A percentile compares a stretch with the other conserved stretches of the same genome.
phyloP scores from a whole-genome alignment of 176 grass and related monocot genomes.

The Aegilops speltoides region DNA sequence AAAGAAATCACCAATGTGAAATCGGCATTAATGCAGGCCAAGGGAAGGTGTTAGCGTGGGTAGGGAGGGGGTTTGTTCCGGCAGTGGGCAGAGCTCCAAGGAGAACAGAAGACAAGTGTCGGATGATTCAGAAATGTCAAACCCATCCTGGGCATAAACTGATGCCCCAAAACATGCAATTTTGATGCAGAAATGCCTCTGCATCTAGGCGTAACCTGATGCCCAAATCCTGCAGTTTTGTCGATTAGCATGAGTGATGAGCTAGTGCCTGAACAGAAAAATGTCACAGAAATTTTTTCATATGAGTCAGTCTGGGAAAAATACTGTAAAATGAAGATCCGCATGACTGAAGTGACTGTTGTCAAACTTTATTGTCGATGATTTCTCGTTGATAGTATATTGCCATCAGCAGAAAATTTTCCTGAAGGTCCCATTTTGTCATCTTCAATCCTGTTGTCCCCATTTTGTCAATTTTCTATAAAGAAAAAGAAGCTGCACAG shows the following conservation, averaged over 20 bases:
- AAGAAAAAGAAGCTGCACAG: too few species aligned
- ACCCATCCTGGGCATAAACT: constrained; percentile 10
- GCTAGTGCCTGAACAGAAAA: background rate
- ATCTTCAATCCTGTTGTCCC: too few species aligned
- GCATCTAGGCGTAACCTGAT: background rate
- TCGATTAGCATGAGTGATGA: background rate
- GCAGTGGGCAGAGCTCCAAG: background rate
- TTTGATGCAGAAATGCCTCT: background rate
- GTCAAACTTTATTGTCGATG: too few species aligned
- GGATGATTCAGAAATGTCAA: constrained; percentile 5
- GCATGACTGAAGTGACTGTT: too few species aligned
- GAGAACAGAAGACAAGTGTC: background rate
- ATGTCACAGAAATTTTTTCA: too few species aligned
- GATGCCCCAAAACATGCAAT: constrained; percentile 22
- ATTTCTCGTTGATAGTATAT: too few species aligned
- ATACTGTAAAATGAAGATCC: too few species aligned
- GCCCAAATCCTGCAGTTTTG: background rate
- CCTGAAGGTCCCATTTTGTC: too few species aligned
- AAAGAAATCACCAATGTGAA: too few species aligned
- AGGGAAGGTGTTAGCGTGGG: background rate
- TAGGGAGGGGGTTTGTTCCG: background rate
- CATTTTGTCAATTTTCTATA: too few species aligned
- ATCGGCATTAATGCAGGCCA: background rate
- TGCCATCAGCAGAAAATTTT: too few species aligned
- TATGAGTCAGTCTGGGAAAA: too few species aligned